Conservation (phyloP, 345 rosid genomes). For the Firmiana major region DNA sequence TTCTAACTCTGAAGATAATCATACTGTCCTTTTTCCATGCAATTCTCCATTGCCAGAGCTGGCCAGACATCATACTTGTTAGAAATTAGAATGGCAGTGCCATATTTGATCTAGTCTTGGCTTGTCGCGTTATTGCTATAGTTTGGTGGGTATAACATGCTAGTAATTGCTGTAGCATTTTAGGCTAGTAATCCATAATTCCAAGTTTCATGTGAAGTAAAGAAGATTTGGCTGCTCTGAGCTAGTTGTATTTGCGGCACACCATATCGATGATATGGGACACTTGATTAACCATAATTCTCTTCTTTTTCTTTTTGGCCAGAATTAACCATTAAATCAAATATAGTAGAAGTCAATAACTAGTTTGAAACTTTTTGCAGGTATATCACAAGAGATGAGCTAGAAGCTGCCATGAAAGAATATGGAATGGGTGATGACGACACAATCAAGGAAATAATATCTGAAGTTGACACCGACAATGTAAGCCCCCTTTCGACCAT, state of each 20-base stretch:
- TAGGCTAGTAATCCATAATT: background rate
- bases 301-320: background rate
- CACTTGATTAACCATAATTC: background rate
- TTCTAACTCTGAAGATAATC: background rate
- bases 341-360: background rate
- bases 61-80: background rate
- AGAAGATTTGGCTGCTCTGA: background rate
- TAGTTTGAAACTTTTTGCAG: conserved; percentile 29
- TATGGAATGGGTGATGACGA: conserved; percentile 75
- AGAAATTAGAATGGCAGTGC: background rate
- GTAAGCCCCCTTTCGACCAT: conserved; percentile 37
- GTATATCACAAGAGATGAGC: conserved; percentile 76
- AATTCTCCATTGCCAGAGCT: background rate
- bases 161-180: background rate
- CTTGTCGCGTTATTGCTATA: background rate
- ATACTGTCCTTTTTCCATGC: background rate
- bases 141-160: background rate
- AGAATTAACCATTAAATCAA: background rate
- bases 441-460: conserved; percentile 76
- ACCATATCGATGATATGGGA: too few species aligned
- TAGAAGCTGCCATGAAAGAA: conserved; percentile 73
- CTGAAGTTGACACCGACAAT: conserved; percentile 84
- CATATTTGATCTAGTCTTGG: background rate
- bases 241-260: background rate
- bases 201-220: background rate